phyloP scores from a whole-genome alignment of 75 land plant species.

The Ceratopteris richardii region DNA sequence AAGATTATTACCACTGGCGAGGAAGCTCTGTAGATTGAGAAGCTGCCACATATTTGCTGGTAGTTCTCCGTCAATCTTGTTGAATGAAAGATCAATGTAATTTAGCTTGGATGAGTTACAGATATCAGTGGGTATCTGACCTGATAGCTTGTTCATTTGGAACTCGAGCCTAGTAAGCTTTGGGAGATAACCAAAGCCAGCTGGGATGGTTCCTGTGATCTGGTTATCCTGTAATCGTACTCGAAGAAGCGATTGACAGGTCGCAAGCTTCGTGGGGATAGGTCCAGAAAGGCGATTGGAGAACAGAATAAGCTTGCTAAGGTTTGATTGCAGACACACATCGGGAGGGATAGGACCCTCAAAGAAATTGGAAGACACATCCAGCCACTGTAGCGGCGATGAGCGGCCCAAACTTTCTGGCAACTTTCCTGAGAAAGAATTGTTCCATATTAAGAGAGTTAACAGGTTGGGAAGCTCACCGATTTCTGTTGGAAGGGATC shows the following conservation, averaged over 20 bases:
- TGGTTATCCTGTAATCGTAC: constrained; percentile 57
- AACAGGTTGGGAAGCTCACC: constrained; percentile 30
- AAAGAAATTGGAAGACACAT: constrained; percentile 49
- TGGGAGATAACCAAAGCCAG: constrained; percentile 37
- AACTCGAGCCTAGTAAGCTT: constrained; percentile 46
- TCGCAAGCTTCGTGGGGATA: constrained; percentile 42
- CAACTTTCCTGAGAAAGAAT: constrained; percentile 18
- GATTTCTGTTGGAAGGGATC: constrained; percentile 10
- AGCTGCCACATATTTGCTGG: constrained; percentile 41
- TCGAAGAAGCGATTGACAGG: constrained; percentile 31
- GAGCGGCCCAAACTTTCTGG: constrained; percentile 20
- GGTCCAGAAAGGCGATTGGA: constrained; percentile 49
- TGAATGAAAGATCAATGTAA: constrained; percentile 59
- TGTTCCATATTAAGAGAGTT: constrained; percentile 15
- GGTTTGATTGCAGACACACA: constrained; percentile 27
- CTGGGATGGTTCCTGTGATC: constrained; percentile 39
- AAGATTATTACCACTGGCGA: constrained; percentile 70
- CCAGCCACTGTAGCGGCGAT: constrained; percentile 30
- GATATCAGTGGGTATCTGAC: constrained; percentile 9
- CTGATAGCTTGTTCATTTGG: constrained; percentile 62
- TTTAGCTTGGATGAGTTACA: constrained; percentile 23
- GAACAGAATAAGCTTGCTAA: constrained; percentile 34
- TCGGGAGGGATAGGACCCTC: constrained; percentile 47
- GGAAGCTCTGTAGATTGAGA: constrained; percentile 25
- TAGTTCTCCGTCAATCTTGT: constrained; percentile 42